Percentiles rank a stretch among this genome's conserved stretches.
Conservation (phyloP, 441 rosid species). For the Viola pubescens region DNA sequence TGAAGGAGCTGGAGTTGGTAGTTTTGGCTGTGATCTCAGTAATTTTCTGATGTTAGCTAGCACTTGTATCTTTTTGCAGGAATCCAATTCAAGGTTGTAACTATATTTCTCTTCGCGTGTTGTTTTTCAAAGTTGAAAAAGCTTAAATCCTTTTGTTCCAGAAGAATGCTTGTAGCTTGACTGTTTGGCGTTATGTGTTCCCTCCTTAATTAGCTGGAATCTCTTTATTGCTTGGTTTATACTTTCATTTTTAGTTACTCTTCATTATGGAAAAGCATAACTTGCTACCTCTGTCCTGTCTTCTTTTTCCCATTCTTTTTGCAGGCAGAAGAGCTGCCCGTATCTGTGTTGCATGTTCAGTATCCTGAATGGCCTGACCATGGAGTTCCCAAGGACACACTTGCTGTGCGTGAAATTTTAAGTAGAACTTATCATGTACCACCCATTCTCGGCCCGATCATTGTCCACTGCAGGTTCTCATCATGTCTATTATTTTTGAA, state of each 20-base stretch:
- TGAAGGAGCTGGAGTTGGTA: too few species aligned
- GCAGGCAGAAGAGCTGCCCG: constrained; percentile 53
- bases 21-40: too few species aligned
- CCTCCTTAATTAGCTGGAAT: background rate
- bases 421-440: constrained; percentile 47
- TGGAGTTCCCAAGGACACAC: constrained; percentile 77
- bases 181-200: too few species aligned
- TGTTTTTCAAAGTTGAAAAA: too few species aligned
- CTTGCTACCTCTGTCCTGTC: background rate
- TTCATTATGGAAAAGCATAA: background rate
- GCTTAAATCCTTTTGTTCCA: too few species aligned
- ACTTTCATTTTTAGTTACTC: background rate
- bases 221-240: background rate
- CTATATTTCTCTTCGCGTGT: too few species aligned
- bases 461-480: constrained; percentile 90
- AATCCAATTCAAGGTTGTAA: too few species aligned
- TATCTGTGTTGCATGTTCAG: constrained; percentile 70
- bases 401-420: constrained; percentile 77
- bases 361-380: constrained; percentile 97
- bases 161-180: too few species aligned
- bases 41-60: too few species aligned
- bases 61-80: too few species aligned
- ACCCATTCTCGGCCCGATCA: constrained; percentile 66
- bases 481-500: constrained; percentile 12
- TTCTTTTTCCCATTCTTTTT: constrained; percentile 11